Evolutionary conservation across 2,329 filamentous ascomycete genomes (phyloP).

Genomic region (Pseudocercospora eumusae): DNA sequence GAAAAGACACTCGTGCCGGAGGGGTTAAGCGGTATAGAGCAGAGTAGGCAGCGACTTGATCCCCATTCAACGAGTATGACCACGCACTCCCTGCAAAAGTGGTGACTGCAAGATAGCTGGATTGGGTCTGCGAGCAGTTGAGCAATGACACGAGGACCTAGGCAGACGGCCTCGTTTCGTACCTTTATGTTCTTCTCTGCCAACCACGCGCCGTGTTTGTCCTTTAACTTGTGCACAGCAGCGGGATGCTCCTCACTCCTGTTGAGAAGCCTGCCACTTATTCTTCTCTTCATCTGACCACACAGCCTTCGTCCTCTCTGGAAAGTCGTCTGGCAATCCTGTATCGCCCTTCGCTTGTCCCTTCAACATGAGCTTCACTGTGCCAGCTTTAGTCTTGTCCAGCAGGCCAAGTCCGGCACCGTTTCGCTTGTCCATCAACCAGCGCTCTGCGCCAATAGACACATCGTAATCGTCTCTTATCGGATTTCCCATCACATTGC

Average conservation of each 20-base stretch:
- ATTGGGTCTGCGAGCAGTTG: too few species aligned
- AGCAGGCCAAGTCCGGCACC: constrained; percentile 22
- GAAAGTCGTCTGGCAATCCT: constrained; percentile 8
- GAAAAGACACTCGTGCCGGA: too few species aligned
- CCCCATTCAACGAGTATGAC: too few species aligned
- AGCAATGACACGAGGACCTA: too few species aligned
- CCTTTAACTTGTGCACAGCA: neutral
- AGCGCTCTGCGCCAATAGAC: constrained; percentile 23
- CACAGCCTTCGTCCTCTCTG: neutral
- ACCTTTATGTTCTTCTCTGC: too few species aligned
- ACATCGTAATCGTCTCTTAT: constrained; percentile 23
- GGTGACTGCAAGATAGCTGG: too few species aligned
- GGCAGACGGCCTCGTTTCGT: too few species aligned
- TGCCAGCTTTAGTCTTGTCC: constrained; percentile 20
- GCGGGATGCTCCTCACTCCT: neutral
- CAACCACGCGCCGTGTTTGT: neutral
- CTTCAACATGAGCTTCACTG: constrained; percentile 16
- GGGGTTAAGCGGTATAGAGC: too few species aligned
- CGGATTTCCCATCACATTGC: constrained; percentile 23
- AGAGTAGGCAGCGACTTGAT: too few species aligned
- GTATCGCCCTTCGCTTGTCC: constrained; percentile 19
- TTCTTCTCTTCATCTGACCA: constrained; percentile 24
- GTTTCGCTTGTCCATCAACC: constrained; percentile 20
- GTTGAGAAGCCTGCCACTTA: constrained; percentile 3
- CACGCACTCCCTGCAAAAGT: too few species aligned